Base-by-base conservation (phyloP, 305 asterid genomes). In the Petunia hybrid region DNA sequence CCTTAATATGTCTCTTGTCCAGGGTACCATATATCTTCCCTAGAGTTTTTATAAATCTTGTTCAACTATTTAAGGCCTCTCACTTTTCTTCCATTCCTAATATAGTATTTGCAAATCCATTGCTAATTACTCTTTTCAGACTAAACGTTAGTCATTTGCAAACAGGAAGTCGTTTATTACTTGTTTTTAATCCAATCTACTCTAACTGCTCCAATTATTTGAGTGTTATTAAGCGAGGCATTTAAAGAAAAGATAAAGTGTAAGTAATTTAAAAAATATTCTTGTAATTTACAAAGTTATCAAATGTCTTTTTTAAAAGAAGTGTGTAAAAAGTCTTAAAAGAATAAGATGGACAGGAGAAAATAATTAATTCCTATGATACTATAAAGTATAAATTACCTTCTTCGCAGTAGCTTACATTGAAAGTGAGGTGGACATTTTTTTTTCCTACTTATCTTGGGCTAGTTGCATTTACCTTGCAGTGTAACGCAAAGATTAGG, bases 1-100 rank as follows among this genome's bases (percentile, higher is more conserved):
- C 97, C 78, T 85, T 92, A 88, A 90, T 90, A n/a, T 92, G 97
- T 84, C 94, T 92, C 76, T 85, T 92, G 67, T 92, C 97, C 36
- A 83, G 81, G 88, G 97, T 90, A 80, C 71, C 22, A 22, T 70
- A 22, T 70, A 43, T 10, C 42, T 3, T 22, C 59, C 2, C 45
- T 51, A 43, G 8, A 35, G 13, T 35, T 31, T 6, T 61, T 62
- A 8, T 35, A 31, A 35, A 7, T 61, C 3, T 46, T 8, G 66
- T 61, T 61, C 40, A 31, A 22, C 35, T 51, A 13, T 1, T 2
- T 51, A 9, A 51, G 1, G 41, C 67, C 41, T 61, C 13, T 14
- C 8, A 1, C 40, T 8, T 62, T 35, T 4, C 67, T 31, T 62
- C 6, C n/a, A 62, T 51, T 51, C 57, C 10, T 12, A 12, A 9